Conservation (phyloP, 306 rosid species). For the barrel medic (Medicago truncatula) region MtrunA17r5.0-ANR NC_053046.1:41128501-41129000, state of each 20-base stretch:
- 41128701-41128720: slow-evolving; percentile 59
- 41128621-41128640: slow-evolving; percentile 53
- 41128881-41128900: no score
- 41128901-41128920: no score
- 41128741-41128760: slow-evolving; percentile 38
- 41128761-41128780: neutral
- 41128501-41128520: slow-evolving; percentile 54
- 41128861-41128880: no score
- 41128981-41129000: slow-evolving; percentile 56
- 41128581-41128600: slow-evolving; percentile 65
- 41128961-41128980: neutral
- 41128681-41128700: slow-evolving; percentile 56
- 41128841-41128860: no score
- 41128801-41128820: no score
- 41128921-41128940: neutral
- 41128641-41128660: slow-evolving; percentile 57
- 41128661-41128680: slow-evolving; percentile 67
- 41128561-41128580: slow-evolving; percentile 63
- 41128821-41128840: no score
- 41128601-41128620: slow-evolving; percentile 63
- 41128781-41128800: no score
- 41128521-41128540: slow-evolving; percentile 55
- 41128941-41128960: neutral
- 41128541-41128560: slow-evolving; percentile 70
- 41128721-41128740: slow-evolving; percentile 58